These are phyloP conservation scores for Taiwanofungus camphoratus DNA, from an alignment of 1,284 basidiomycete genomes.

Conservation along the genomic window DNA sequence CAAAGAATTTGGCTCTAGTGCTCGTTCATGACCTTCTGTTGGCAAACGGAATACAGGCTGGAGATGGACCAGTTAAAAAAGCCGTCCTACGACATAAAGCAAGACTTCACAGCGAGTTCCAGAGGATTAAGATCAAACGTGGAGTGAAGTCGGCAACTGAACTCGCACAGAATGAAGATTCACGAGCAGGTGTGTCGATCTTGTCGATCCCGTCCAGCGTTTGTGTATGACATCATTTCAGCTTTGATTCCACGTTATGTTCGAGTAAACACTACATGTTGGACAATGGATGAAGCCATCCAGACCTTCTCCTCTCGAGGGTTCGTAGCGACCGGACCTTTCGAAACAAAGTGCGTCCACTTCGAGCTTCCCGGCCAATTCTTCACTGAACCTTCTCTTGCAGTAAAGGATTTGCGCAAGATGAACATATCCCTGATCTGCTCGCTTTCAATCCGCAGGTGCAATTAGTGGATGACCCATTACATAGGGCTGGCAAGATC, in stretches of 20 bases:
- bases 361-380: neutral
- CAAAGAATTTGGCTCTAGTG: conserved; percentile 70
- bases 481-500: conserved; percentile 72
- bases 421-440: conserved; percentile 78
- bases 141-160: conserved; percentile 64
- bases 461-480: conserved; percentile 54
- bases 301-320: conserved; percentile 48
- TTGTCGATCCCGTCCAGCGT: neutral
- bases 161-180: conserved; percentile 56
- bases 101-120: conserved; percentile 80
- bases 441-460: conserved; percentile 68
- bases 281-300: conserved; percentile 57
- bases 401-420: conserved; percentile 61
- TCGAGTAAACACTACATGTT: conserved; percentile 75
- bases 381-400: neutral
- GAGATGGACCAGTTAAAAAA: conserved; percentile 82
- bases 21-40: conserved; percentile 87
- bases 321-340: conserved; percentile 45
- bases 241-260: conserved; percentile 79
- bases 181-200: conserved; percentile 48
- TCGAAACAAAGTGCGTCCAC: conserved; percentile 43
- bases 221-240: conserved; percentile 24
- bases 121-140: conserved; percentile 77
- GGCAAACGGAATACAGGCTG: conserved; percentile 77
- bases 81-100: conserved; percentile 82